These are phyloP conservation scores for Exophiala spinifera DNA, from an alignment of 2,329 filamentous ascomycete species.

Conservation along the genomic window DNA sequence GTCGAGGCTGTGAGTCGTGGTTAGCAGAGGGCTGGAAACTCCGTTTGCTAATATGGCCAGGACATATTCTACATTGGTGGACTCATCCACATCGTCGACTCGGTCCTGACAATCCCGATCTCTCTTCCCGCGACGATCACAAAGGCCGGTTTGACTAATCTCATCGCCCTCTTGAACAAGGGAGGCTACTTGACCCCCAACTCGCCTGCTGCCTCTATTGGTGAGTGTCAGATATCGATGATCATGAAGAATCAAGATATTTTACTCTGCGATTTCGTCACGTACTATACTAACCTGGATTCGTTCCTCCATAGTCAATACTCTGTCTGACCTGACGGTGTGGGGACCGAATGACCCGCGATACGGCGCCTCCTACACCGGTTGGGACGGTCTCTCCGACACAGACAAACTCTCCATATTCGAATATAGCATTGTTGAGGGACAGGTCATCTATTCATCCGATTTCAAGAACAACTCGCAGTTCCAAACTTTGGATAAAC, in stretches of 20 bases:
- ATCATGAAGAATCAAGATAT: background rate
- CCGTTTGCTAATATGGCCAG: conserved; percentile 30
- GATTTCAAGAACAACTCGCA: conserved; percentile 41
- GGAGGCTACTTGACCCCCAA: conserved; percentile 33
- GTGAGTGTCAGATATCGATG: background rate
- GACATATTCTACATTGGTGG: conserved; percentile 56
- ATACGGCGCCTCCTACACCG: conserved; percentile 56
- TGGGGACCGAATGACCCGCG: conserved; percentile 63
- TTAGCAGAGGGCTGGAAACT: background rate
- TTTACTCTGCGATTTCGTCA: conserved; percentile 32
- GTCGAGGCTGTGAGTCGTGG: conserved; percentile 45
- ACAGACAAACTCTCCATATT: conserved; percentile 54
- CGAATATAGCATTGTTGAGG: conserved; percentile 62
- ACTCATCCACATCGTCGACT: conserved; percentile 54
- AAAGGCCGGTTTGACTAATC: conserved; percentile 45
- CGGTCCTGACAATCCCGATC: conserved; percentile 47
- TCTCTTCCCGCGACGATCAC: conserved; percentile 43
- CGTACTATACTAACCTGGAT: background rate
- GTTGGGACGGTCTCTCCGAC: conserved; percentile 47
- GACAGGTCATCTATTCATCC: conserved; percentile 53
- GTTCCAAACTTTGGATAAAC: conserved; percentile 40
- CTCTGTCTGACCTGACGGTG: conserved; percentile 46
- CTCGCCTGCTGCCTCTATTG: conserved; percentile 31
- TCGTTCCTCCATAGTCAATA: conserved; percentile 29
- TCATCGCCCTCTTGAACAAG: conserved; percentile 47